Percentiles rank a stretch among this genome's conserved stretches.
Conservation (phyloP, 2,329 filamentous ascomycete genomes). For the Stachybotrys chartarum region DNA sequence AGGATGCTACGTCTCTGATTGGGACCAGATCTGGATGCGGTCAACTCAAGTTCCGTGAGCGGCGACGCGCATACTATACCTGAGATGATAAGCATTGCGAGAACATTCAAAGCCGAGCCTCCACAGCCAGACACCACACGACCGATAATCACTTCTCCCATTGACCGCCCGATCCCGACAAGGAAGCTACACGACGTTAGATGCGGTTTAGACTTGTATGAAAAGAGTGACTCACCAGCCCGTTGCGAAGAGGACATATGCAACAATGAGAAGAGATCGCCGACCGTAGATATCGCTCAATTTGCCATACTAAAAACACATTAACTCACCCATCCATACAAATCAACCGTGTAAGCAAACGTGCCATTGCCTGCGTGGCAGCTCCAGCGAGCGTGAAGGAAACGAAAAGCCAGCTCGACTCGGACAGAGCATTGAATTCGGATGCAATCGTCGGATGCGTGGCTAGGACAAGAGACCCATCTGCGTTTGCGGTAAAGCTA, state of each 20-base stretch:
- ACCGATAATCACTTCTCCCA: not conserved
- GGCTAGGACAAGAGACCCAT: not conserved
- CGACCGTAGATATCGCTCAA: slow-evolving; percentile 1
- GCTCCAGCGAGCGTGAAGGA: not conserved
- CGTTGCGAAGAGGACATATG: not conserved
- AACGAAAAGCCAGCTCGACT: not conserved
- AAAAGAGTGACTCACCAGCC: not conserved
- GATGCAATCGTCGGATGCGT: not conserved
- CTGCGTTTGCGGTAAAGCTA: not conserved
- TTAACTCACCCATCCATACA: too few relatives aligned
- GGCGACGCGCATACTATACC: too few relatives aligned
- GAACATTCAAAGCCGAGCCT: not conserved
- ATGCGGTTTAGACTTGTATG: too few relatives aligned
- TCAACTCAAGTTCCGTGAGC: too few relatives aligned
- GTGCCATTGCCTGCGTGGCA: not conserved
- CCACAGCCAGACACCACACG: not conserved
- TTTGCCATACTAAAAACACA: not conserved
- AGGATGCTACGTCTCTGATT: not conserved
- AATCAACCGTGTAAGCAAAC: too few relatives aligned
- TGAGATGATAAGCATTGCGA: not conserved
- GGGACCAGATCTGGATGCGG: not conserved
- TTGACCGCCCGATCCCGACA: not conserved
- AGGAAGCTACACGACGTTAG: too few relatives aligned
- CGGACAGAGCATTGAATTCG: not conserved
- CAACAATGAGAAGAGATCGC: not conserved